These are phyloP conservation scores for Zygoascus bituminiphila DNA, from an alignment of 805 yeast species.

Conservation along the genomic window DNA sequence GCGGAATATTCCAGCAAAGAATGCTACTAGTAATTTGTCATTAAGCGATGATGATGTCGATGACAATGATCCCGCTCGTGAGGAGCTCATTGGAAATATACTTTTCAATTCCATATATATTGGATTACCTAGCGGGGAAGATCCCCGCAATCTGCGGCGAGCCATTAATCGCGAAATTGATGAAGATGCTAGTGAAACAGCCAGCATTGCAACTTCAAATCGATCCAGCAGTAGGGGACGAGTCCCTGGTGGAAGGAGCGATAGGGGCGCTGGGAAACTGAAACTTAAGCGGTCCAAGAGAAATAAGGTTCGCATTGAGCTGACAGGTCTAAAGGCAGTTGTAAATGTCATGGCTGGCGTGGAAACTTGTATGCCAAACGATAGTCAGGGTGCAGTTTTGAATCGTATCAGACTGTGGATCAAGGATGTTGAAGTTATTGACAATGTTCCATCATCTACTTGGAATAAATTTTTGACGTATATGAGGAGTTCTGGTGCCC, in stretches of 20 bases:
- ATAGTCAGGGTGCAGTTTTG: constrained; percentile 36
- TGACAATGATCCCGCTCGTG: constrained; percentile 15
- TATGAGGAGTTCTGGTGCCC: constrained; percentile 58
- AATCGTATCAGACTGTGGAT: constrained; percentile 43
- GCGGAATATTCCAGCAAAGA: not conserved
- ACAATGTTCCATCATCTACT: constrained; percentile 77
- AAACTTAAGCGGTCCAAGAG: constrained; percentile 55
- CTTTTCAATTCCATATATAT: constrained; percentile 77
- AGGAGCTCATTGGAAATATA: constrained; percentile 45
- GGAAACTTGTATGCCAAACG: constrained; percentile 29
- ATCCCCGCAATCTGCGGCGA: constrained; percentile 39
- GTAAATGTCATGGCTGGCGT: constrained; percentile 38
- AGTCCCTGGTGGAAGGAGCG: constrained; percentile 15
- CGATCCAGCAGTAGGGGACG: constrained; percentile 1
- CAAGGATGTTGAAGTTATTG: constrained; percentile 53
- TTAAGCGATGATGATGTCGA: not conserved
- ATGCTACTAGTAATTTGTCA: not conserved
- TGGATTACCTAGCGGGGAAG: constrained; percentile 42
- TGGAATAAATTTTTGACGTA: constrained; percentile 81
- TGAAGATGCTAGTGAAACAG: constrained; percentile 30
- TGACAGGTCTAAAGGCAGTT: constrained; percentile 44
- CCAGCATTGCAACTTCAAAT: constrained; percentile 10
- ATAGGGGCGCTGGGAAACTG: constrained; percentile 26
- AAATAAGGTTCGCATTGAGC: constrained; percentile 52
- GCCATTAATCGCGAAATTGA: constrained; percentile 44